phyloP scores from a whole-genome alignment of 2,329 filamentous ascomycete genomes.

The Pseudocercospora vitis region DNA sequence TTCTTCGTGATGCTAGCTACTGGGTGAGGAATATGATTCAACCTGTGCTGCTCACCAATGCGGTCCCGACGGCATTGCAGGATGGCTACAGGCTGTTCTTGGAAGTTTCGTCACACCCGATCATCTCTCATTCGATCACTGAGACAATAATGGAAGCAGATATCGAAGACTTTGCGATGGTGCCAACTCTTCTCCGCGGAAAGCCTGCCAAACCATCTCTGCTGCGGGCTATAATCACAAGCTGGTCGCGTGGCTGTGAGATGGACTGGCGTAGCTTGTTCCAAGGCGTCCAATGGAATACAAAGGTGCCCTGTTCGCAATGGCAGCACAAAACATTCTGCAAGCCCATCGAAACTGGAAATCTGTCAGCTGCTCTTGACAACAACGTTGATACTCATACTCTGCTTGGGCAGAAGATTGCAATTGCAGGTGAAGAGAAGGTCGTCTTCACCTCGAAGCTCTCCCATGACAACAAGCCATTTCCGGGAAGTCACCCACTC shows the following conservation, averaged over 20 bases:
- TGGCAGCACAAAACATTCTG: background rate
- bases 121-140: background rate
- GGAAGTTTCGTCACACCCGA: background rate
- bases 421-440: background rate
- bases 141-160: background rate
- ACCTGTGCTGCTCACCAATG: background rate
- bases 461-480: background rate
- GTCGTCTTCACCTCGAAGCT: background rate
- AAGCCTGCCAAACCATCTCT: background rate
- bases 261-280: background rate
- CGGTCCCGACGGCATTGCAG: background rate
- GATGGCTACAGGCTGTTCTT: background rate
- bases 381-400: background rate
- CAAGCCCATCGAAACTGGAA: background rate
- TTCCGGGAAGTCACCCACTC: background rate
- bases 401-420: background rate
- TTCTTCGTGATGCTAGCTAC: background rate
- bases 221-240: background rate
- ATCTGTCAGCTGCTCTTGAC: background rate
- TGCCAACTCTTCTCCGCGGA: background rate
- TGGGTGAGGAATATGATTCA: background rate
- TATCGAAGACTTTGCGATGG: background rate
- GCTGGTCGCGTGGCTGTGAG: background rate
- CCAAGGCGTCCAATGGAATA: background rate
- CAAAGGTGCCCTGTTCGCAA: background rate